Evolutionary conservation across 73 alveolate genomes (phyloP), one percentile per base, ranked within the genome.

Genomic region (Blepharisma stoltei): DNA sequence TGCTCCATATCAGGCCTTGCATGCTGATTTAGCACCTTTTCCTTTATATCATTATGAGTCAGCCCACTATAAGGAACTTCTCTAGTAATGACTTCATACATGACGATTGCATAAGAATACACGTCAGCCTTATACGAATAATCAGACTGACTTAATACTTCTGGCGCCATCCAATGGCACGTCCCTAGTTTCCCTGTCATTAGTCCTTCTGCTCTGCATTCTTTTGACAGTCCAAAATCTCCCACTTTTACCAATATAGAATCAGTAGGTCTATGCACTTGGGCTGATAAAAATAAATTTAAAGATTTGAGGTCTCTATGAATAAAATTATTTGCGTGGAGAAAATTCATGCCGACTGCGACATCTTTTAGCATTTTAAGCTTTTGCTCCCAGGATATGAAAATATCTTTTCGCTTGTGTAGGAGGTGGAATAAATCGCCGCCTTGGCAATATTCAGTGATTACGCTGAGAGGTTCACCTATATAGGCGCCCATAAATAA

Each of bases 201-300:
- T 9, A 82, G 78, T 66, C 78, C 82, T 32, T 93, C 70, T 23
- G 71, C 55, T 6, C 67, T 48, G 71, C 70, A 78, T 79, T 82
- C 89, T 78, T 94, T 83, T 23, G 97, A 67, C 6, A 94, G 78
- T 27, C 98, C 98, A 81, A 91, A 94, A 78, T 94, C 98, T 43
- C 95, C 79, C 44, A 94, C 84, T 81, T 94, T 94, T 41, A 86
- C 86, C 52, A 81, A 71, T 8, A 90, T 82, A 44, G 67, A 79
- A 77, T 91, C 97, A 21, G 83, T 54, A 18, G 70, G 77, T 38
- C 81, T 80, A 44, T 77, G 67, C 8, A 94, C 86, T 37, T 78
- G 78, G 66, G 89, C 80, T 14, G 90, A 65, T 78, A 94, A 44
- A 49, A 94, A 78, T 65, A 93, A 68, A 89, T 87, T 87, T 52